Conservation (phyloP, 352 stramenopile genomes). For the Phytophthora multivora region DNA sequence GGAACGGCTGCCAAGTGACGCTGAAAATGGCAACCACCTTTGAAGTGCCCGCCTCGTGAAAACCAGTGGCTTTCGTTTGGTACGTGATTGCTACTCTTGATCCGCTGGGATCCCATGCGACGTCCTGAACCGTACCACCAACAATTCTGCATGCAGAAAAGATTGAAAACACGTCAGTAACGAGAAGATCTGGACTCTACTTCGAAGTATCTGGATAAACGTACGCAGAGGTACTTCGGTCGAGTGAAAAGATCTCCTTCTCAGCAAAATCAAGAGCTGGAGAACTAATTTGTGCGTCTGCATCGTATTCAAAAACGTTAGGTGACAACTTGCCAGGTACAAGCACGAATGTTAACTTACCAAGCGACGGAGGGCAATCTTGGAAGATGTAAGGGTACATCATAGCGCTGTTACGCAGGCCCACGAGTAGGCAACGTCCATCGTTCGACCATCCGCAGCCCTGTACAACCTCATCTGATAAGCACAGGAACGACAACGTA, state of each 20-base stretch:
- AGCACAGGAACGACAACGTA: not conserved
- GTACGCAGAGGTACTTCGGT: conserved; percentile 65
- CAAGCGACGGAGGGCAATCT: conserved; percentile 58
- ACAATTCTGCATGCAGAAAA: conserved; percentile 48
- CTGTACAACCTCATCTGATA: conserved; percentile 26
- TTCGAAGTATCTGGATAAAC: conserved; percentile 6
- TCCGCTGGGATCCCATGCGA: conserved; percentile 76
- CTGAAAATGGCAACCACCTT: conserved; percentile 75
- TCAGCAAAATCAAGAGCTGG: conserved; percentile 72
- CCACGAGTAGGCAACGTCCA: conserved; percentile 70
- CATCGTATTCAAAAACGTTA: not conserved
- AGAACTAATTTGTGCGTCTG: conserved; percentile 78
- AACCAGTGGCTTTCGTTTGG: conserved; percentile 20
- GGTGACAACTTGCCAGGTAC: not conserved
- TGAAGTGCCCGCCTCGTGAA: conserved; percentile 37
- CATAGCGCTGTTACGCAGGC: conserved; percentile 52
- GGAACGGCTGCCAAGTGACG: conserved; percentile 69
- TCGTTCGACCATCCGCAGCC: conserved; percentile 76
- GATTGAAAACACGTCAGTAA: not conserved
- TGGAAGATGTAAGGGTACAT: conserved; percentile 81
- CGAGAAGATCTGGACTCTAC: not conserved
- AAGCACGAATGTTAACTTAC: conserved; percentile 24
- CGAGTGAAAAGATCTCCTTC: conserved; percentile 61
- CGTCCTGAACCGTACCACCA: conserved; percentile 57
- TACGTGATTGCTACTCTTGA: conserved; percentile 74